These are phyloP conservation scores for Colletotrichum shisoi DNA, from an alignment of 2,329 filamentous ascomycete species.

Conservation along the genomic window DNA sequence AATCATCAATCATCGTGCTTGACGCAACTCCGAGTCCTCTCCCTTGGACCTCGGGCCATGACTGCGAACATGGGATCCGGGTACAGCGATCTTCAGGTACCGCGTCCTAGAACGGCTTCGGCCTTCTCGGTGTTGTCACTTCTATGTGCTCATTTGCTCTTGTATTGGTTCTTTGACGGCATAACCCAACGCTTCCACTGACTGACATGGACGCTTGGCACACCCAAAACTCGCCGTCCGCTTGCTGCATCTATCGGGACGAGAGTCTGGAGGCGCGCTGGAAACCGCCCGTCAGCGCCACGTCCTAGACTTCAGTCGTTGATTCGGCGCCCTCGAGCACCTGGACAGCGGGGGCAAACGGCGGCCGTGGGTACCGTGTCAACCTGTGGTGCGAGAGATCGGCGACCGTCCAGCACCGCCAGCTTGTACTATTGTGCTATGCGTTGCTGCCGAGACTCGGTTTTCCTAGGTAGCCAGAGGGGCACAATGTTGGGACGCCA, in stretches of 20 bases:
- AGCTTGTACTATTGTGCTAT: neutral
- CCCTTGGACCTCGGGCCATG: constrained; percentile 13
- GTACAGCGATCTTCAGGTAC: constrained; percentile 1
- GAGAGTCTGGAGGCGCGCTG: constrained; percentile 10
- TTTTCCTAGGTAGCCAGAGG: neutral
- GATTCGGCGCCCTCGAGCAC: neutral
- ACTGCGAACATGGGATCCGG: constrained; percentile 1
- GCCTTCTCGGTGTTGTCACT: neutral
- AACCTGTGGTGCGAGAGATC: neutral
- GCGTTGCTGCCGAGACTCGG: constrained; percentile 1
- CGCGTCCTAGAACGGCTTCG: neutral
- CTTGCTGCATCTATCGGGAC: constrained; percentile 1
- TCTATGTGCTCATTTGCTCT: neutral
- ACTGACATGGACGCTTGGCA: constrained; percentile 3
- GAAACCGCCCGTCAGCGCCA: constrained; percentile 20
- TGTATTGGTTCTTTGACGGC: neutral
- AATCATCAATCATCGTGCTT: neutral
- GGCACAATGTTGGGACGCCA: constrained; percentile 15
- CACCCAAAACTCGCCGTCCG: neutral
- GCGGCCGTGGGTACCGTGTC: neutral
- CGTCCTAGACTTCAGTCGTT: neutral
- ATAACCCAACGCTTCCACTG: constrained; percentile 10
- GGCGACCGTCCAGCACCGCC: neutral
- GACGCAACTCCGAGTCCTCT: neutral
- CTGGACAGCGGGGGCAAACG: neutral